Percentiles rank a stretch among this genome's conserved stretches.
Evolutionary conservation across 495 filamentous ascomycete genomes (phyloP).

Genomic region (Chaetomidium leptoderma): DNA sequence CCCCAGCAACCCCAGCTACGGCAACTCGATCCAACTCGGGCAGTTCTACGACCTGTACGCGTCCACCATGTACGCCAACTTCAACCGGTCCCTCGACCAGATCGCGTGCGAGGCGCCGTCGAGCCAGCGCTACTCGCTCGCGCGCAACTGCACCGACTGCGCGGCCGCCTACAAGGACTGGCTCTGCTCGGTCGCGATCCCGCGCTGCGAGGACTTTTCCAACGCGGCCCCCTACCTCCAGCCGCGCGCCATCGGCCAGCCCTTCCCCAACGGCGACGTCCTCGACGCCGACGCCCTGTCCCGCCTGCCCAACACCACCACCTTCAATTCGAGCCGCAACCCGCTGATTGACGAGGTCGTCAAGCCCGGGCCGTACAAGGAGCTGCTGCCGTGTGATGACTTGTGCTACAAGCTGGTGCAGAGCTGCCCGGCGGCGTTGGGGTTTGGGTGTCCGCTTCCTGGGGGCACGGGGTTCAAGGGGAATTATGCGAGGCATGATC

Average conservation of each 20-base stretch:
- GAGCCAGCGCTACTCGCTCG: conserved; percentile 70
- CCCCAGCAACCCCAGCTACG: conserved; percentile 65
- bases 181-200: conserved; percentile 91
- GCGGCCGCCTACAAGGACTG: conserved; percentile 78
- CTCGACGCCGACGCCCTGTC: conserved; percentile 33
- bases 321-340: conserved; percentile 60
- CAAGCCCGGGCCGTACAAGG: conserved; percentile 86
- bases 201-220: conserved; percentile 80
- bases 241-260: conserved; percentile 60
- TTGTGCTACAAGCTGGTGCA: conserved; percentile 79
- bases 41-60: conserved; percentile 68
- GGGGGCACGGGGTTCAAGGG: conserved; percentile 49
- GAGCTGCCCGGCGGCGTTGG: conserved; percentile 74
- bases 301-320: conserved; percentile 19
- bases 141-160: conserved; percentile 70
- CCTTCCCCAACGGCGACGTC: conserved; percentile 63
- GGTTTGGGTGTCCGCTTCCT: conserved; percentile 69
- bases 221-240: conserved; percentile 53
- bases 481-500: conserved; percentile 58
- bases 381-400: conserved; percentile 79
- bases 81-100: conserved; percentile 74
- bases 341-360: conserved; percentile 64
- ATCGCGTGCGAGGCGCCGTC: conserved; percentile 73
- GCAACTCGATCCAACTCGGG: conserved; percentile 49
- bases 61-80: conserved; percentile 60